Percentiles rank a stretch among this genome's conserved stretches.
Conservation (phyloP, 1,284 basidiomycete species). For the Tetrapyrgos nigripes region DNA sequence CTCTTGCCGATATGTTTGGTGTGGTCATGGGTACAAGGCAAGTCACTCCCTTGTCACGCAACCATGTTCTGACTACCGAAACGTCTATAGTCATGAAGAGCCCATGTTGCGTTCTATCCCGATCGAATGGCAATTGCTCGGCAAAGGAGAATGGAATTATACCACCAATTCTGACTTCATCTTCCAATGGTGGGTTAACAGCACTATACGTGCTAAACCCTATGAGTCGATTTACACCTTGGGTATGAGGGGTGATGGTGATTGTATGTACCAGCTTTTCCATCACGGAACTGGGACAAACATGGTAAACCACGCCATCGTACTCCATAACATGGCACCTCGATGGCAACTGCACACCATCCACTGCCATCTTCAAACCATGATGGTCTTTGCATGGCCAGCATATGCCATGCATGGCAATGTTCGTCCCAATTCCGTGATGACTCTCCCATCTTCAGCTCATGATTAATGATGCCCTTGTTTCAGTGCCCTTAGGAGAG, state of each 20-base stretch:
- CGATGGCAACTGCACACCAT: too few species aligned
- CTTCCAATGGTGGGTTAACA: slow-evolving; percentile 64
- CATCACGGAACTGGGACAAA: too few species aligned
- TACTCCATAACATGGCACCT: too few species aligned
- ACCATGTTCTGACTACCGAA: neutral
- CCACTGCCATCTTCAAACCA: too few species aligned
- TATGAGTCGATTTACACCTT: slow-evolving; percentile 69
- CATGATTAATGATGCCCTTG: neutral
- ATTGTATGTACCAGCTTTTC: slow-evolving; percentile 42
- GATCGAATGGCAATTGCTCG: slow-evolving; percentile 63
- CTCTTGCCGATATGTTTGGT: slow-evolving; percentile 69
- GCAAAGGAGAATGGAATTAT: slow-evolving; percentile 68
- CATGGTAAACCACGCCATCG: too few species aligned
- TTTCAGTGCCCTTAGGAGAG: slow-evolving; percentile 56
- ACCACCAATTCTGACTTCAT: slow-evolving; percentile 56
- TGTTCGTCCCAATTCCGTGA: too few species aligned
- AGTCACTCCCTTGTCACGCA: slow-evolving; percentile 1
- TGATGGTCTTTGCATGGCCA: too few species aligned
- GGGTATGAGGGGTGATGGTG: slow-evolving; percentile 71
- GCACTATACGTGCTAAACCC: slow-evolving; percentile 59
- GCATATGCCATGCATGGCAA: too few species aligned
- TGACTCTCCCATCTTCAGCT: neutral
- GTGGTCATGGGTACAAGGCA: slow-evolving; percentile 73
- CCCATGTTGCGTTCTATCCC: slow-evolving; percentile 71
- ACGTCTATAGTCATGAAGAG: slow-evolving; percentile 58